Conservation (phyloP, 306 rosid genomes). For the Dicorynia guianensis region DNA sequence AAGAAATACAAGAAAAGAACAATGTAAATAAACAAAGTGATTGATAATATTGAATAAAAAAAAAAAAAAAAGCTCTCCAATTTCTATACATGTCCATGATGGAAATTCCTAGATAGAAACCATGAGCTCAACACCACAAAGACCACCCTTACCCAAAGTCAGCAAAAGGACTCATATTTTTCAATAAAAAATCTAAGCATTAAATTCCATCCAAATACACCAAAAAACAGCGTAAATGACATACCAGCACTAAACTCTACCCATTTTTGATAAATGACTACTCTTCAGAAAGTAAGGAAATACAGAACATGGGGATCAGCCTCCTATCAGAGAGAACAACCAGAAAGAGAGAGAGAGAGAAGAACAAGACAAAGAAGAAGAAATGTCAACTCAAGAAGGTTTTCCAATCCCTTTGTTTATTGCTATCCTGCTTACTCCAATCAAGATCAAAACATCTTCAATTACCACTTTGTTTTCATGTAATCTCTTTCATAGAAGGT, state of each 20-base stretch:
- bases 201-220: not conserved
- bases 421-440: not conserved
- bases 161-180: not conserved
- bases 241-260: not conserved
- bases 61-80: too few species aligned
- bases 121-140: not conserved
- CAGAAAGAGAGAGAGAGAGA: not conserved
- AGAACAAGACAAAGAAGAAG: not conserved
- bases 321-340: not conserved
- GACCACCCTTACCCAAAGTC: not conserved
- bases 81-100: too few species aligned
- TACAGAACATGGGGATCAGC: not conserved
- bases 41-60: too few species aligned
- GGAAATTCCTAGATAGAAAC: too few species aligned
- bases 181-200: not conserved
- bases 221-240: not conserved
- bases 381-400: not conserved
- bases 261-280: not conserved
- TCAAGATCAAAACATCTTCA: not conserved
- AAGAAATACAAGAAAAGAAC: too few species aligned
- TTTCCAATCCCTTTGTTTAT: not conserved
- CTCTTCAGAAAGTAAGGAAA: not conserved
- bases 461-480: too few species aligned
- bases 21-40: too few species aligned
- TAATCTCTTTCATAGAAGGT: too few species aligned